Conservation (phyloP, 1,139 yeast species). For the Scheffersomyces illinoinensis region DNA sequence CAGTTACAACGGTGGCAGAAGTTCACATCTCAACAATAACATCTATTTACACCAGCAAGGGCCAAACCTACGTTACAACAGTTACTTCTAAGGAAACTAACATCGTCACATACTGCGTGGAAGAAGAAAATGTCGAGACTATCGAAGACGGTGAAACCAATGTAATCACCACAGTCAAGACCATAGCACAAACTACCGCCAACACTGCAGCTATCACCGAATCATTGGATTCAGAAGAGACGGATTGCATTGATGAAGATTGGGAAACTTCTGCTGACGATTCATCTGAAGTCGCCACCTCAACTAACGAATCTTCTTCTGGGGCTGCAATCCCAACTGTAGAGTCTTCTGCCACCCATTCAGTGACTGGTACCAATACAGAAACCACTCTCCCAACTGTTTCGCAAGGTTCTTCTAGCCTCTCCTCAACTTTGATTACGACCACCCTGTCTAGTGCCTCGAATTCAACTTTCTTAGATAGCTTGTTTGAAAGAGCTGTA, state of each 20-base stretch:
- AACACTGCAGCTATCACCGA: slow-evolving; percentile 2
- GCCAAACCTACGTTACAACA: background rate
- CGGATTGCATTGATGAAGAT: background rate
- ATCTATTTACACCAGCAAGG: background rate
- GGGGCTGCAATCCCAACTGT: slow-evolving; percentile 1
- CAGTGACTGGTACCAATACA: slow-evolving; percentile 4
- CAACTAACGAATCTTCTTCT: background rate
- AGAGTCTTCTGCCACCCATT: slow-evolving; percentile 2
- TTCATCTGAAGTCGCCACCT: background rate
- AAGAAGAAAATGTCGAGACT: slow-evolving; percentile 5
- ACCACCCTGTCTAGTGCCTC: background rate
- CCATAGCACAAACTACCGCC: background rate
- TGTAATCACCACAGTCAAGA: background rate
- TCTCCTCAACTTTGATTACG: background rate
- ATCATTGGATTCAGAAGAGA: slow-evolving; percentile 4
- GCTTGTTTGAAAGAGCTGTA: background rate
- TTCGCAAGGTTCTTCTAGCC: background rate
- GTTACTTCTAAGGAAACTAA: background rate
- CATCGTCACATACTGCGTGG: slow-evolving; percentile 2
- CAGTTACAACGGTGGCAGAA: background rate
- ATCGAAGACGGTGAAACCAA: slow-evolving; percentile 2
- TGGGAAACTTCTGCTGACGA: background rate
- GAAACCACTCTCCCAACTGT: slow-evolving; percentile 1
- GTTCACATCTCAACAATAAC: background rate
- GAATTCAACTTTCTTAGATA: background rate